Percentiles rank a stretch among this genome's conserved stretches.
Evolutionary conservation across 352 stramenopile species (phyloP).

Genomic region (Globisporangium takayamanum): DNA sequence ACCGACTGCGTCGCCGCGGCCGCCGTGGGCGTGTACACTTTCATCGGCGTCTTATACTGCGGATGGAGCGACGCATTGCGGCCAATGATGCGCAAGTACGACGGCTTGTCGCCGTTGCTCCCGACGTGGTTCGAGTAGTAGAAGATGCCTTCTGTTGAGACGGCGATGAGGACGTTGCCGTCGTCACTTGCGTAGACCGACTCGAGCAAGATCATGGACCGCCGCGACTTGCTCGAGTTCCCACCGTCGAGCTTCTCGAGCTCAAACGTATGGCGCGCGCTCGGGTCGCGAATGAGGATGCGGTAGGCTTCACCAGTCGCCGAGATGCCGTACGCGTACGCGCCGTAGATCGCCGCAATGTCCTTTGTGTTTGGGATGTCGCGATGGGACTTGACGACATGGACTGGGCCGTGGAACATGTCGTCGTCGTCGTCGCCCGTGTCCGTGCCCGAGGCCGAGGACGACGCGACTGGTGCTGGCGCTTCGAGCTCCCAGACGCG

Average conservation of each 20-base stretch:
- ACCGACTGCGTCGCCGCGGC: neutral
- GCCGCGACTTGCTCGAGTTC: slow-evolving; percentile 51
- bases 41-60: slow-evolving; percentile 66
- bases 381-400: slow-evolving; percentile 45
- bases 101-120: slow-evolving; percentile 7
- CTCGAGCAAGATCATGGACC: slow-evolving; percentile 64
- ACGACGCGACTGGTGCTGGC: slow-evolving; percentile 10
- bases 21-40: slow-evolving; percentile 46
- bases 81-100: slow-evolving; percentile 52
- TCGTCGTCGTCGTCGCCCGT: slow-evolving; percentile 18
- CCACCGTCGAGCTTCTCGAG: slow-evolving; percentile 57
- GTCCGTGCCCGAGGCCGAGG: slow-evolving; percentile 9
- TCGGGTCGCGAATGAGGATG: slow-evolving; percentile 40
- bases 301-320: slow-evolving; percentile 60
- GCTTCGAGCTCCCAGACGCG: slow-evolving; percentile 59
- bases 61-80: slow-evolving; percentile 59
- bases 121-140: slow-evolving; percentile 53
- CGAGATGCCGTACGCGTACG: slow-evolving; percentile 61
- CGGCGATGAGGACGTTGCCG: slow-evolving; percentile 43
- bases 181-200: slow-evolving; percentile 63
- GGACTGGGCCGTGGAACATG: slow-evolving; percentile 11
- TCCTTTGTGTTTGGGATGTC: slow-evolving; percentile 60
- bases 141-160: slow-evolving; percentile 67
- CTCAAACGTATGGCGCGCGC: slow-evolving; percentile 46
- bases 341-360: slow-evolving; percentile 45